Percentiles rank a stretch among this genome's conserved stretches.
These are phyloP conservation scores for Tolypocladium paradoxum DNA, from an alignment of 2,329 filamentous ascomycete genomes.

Conservation along the genomic window DNA sequence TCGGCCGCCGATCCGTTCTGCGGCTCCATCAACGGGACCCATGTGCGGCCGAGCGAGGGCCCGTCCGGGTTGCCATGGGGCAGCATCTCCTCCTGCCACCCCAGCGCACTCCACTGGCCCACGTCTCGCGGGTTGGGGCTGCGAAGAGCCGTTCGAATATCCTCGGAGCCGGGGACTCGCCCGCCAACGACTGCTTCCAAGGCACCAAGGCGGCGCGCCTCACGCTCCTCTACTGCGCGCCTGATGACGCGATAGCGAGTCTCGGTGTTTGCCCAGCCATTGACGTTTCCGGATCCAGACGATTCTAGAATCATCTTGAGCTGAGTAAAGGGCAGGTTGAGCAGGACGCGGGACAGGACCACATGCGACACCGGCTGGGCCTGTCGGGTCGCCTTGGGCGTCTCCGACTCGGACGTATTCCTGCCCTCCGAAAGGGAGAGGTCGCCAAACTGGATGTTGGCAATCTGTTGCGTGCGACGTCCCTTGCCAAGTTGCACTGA, in stretches of 20 bases:
- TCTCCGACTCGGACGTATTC: slow-evolving; percentile 17
- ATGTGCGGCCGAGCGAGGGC: slow-evolving; percentile 32
- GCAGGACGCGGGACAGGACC: slow-evolving; percentile 52
- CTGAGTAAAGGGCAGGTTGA: slow-evolving; percentile 59
- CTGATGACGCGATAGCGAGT: slow-evolving; percentile 37
- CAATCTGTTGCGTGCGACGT: slow-evolving; percentile 41
- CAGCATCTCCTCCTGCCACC: slow-evolving; percentile 36
- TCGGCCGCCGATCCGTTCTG: slow-evolving; percentile 13
- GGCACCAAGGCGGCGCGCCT: slow-evolving; percentile 38
- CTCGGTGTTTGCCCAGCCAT: slow-evolving; percentile 38
- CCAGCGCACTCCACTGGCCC: slow-evolving; percentile 34
- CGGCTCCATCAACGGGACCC: slow-evolving; percentile 25
- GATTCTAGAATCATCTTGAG: slow-evolving; percentile 58
- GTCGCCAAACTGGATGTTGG: slow-evolving; percentile 63
- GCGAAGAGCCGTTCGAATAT: slow-evolving; percentile 24
- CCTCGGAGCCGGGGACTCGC: slow-evolving; percentile 21
- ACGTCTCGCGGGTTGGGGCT: slow-evolving; percentile 27
- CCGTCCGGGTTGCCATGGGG: slow-evolving; percentile 27
- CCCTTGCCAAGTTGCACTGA: slow-evolving; percentile 23
- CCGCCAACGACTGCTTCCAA: slow-evolving; percentile 31
- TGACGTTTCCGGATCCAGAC: slow-evolving; percentile 35
- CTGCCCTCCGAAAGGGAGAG: slow-evolving; percentile 29
- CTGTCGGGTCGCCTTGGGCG: slow-evolving; percentile 14
- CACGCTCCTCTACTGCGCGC: slow-evolving; percentile 44
- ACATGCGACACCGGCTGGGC: slow-evolving; percentile 27